Conservation (phyloP, 1,284 basidiomycete genomes). For the Cutaneotrichosporon cutaneum region DNA sequence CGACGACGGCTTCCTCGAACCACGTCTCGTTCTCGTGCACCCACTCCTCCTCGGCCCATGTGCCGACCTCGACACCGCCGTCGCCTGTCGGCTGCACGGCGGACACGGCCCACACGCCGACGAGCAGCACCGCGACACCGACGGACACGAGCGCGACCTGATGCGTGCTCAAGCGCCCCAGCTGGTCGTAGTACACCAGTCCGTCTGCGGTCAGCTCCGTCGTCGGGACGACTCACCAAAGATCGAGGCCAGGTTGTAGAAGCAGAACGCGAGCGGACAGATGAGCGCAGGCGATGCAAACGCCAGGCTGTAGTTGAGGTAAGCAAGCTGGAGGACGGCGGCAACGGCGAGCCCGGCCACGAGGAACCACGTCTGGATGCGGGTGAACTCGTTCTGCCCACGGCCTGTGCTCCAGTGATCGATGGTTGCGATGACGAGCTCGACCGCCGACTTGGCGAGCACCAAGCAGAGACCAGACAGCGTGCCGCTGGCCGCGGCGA, state of each 20-base stretch:
- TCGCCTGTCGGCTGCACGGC: constrained; percentile 49
- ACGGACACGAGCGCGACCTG: constrained; percentile 73
- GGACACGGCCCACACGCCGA: constrained; percentile 84
- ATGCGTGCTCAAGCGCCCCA: constrained; percentile 66
- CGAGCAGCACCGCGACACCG: constrained; percentile 76
- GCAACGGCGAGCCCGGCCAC: constrained; percentile 42
- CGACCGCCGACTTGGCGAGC: constrained; percentile 91
- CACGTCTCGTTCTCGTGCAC: constrained; percentile 33
- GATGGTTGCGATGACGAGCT: constrained; percentile 79
- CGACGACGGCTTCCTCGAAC: constrained; percentile 20
- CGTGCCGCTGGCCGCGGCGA: constrained; percentile 86
- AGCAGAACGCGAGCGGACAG: constrained; percentile 92
- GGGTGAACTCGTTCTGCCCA: constrained; percentile 80
- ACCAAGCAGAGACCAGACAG: constrained; percentile 89
- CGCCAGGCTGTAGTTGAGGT: constrained; percentile 83
- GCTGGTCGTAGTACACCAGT: constrained; percentile 88
- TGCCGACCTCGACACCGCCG: constrained; percentile 52
- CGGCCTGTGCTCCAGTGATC: constrained; percentile 51
- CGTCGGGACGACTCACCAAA: constrained; percentile 52
- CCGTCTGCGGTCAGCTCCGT: constrained; percentile 54
- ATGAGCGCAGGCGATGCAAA: constrained; percentile 84
- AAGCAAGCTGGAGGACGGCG: constrained; percentile 65
- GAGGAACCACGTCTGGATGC: constrained; percentile 46
- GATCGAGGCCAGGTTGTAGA: constrained; percentile 91
- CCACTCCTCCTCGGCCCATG: constrained; percentile 50